These are phyloP conservation scores for Aspergillus heteromorphus DNA, from an alignment of 495 filamentous ascomycete species.

Conservation along the genomic window DNA sequence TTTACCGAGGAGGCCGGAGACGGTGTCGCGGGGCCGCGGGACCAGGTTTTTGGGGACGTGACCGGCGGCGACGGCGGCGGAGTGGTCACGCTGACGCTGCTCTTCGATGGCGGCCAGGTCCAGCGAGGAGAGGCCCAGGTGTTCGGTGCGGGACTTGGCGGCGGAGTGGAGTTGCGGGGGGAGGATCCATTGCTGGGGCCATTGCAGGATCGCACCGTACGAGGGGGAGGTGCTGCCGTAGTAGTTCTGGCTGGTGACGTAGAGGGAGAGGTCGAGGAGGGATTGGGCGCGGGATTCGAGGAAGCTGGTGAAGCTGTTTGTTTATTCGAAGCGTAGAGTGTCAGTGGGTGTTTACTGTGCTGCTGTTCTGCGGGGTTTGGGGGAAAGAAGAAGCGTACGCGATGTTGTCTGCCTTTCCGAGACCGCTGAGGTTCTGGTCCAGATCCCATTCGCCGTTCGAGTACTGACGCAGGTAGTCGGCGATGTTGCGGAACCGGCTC, in stretches of 20 bases:
- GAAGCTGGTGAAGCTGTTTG: conserved; percentile 52
- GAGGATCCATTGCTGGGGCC: conserved; percentile 77
- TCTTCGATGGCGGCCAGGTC: conserved; percentile 53
- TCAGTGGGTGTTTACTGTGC: no score
- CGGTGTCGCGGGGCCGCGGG: conserved; percentile 34
- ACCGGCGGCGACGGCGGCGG: conserved; percentile 35
- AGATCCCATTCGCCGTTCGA: conserved; percentile 50
- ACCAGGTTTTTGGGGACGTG: conserved; percentile 42
- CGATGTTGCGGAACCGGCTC: conserved; percentile 68
- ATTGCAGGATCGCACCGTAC: conserved; percentile 68
- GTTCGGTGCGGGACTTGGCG: conserved; percentile 64
- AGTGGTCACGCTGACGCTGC: conserved; percentile 38
- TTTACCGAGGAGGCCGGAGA: conserved; percentile 35
- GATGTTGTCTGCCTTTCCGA: conserved; percentile 47
- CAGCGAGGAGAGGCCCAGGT: conserved; percentile 64
- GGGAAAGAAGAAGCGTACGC: conserved; percentile 38
- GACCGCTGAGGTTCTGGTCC: conserved; percentile 41
- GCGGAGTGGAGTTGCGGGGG: conserved; percentile 60
- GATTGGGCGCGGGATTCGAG: conserved; percentile 57
- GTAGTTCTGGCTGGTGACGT: conserved; percentile 85
- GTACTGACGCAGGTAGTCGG: conserved; percentile 58
- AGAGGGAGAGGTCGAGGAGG: conserved; percentile 76
- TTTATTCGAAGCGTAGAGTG: background rate
- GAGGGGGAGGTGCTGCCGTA: conserved; percentile 63
- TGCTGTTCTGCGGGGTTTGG: no score